phyloP scores from a whole-genome alignment of 306 rosid genomes.

The Lotus japonicus region DNA sequence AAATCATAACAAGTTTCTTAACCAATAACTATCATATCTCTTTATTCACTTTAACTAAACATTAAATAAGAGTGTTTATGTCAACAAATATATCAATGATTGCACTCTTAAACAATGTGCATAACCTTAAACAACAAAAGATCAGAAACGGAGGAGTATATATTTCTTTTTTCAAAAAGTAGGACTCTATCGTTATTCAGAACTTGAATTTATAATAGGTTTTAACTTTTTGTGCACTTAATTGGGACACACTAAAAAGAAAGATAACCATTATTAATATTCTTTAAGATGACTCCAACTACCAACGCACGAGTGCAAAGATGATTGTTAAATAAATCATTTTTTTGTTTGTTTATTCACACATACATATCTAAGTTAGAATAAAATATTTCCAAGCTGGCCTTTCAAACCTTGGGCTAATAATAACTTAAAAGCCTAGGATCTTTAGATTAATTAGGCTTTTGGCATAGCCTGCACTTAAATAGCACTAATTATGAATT shows the following conservation, averaged over 20 bases:
- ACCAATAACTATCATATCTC: no score
- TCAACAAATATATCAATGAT: no score
- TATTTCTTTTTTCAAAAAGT: constrained; percentile 17
- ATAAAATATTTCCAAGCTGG: constrained; percentile 15
- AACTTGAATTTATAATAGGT: constrained; percentile 9
- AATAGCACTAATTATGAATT: not conserved
- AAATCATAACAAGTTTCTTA: no score
- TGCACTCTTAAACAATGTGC: no score
- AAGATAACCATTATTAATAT: constrained; percentile 16
- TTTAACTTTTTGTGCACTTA: constrained; percentile 19
- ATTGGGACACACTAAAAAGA: constrained; percentile 6
- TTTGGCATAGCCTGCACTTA: not conserved
- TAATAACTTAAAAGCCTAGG: constrained; percentile 19
- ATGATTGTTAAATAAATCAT: not conserved
- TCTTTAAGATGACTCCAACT: constrained; percentile 6
- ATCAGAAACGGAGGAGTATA: no score
- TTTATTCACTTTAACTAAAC: no score
- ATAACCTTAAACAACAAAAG: no score
- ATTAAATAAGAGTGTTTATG: no score
- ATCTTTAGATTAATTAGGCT: constrained; percentile 11
- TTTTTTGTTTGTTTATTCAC: not conserved
- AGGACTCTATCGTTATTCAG: constrained; percentile 23
- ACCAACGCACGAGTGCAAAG: constrained; percentile 33
- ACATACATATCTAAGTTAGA: not conserved
- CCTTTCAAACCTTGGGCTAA: constrained; percentile 18